These are phyloP conservation scores for Diplocarpon rosae DNA, from an alignment of 2,329 filamentous ascomycete species.

Conservation along the genomic window DNA sequence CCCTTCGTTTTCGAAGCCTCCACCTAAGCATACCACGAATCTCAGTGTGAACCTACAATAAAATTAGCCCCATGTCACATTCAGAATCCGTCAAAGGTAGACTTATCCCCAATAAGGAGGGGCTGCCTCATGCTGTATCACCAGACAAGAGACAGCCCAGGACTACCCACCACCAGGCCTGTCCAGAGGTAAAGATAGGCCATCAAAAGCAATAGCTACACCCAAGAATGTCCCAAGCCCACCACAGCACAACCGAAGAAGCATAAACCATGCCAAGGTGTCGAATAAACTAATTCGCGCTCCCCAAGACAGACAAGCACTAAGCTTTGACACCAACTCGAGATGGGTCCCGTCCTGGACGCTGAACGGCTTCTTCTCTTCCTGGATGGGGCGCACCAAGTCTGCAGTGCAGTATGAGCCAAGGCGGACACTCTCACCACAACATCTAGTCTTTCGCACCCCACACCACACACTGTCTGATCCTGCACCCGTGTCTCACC, in stretches of 20 bases:
- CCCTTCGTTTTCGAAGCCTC: background rate
- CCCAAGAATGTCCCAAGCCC: conserved; percentile 11
- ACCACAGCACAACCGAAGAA: conserved; percentile 13
- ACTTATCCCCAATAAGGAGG: conserved; percentile 28
- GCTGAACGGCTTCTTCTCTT: conserved; percentile 12
- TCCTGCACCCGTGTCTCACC: conserved; percentile 11
- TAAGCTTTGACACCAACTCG: conserved; percentile 88
- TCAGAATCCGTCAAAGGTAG: conserved; percentile 6
- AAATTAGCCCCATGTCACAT: conserved; percentile 13
- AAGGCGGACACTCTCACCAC: conserved; percentile 15
- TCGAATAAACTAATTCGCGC: conserved; percentile 14
- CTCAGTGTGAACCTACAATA: conserved; percentile 10
- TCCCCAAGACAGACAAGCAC: conserved; percentile 57
- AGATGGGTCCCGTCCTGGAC: conserved; percentile 63
- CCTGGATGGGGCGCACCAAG: conserved; percentile 5
- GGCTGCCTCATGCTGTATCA: conserved; percentile 18
- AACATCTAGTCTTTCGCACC: conserved; percentile 18
- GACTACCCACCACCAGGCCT: conserved; percentile 25
- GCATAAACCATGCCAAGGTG: conserved; percentile 4
- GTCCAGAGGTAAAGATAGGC: conserved; percentile 15
- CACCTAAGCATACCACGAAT: too few species aligned
- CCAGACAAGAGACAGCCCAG: conserved; percentile 23
- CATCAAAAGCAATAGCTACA: conserved; percentile 5
- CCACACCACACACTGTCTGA: conserved; percentile 2
- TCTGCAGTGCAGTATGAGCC: conserved; percentile 14